Evolutionary conservation across 1,284 basidiomycete genomes (phyloP), one percentile per base, ranked within the genome.

Genomic region (Microbotryum saponariae): DNA sequence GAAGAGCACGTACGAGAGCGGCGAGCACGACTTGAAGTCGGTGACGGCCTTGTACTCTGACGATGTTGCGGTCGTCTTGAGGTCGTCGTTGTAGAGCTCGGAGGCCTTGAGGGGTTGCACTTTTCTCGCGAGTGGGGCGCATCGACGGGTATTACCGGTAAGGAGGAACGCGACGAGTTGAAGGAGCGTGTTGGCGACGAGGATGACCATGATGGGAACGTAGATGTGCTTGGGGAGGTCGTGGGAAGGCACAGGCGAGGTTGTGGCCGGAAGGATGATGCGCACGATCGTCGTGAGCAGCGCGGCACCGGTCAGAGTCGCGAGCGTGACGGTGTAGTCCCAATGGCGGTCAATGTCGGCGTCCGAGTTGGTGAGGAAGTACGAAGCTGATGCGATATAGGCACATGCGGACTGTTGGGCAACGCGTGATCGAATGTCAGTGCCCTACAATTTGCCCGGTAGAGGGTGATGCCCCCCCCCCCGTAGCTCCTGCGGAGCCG

Each of bases 311-410:
- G 84, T 81, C 58, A 89, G 75, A 5, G 75, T 70, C 0, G 83
- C 81, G 6, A 92, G 75, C 72, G 91, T 85, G 20, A 87, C 74
- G 9, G 88, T 80, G 5, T 81, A 83, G 20, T 78, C 74, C 64
- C 82, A 82, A 71, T 92, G 89, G 6, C 75, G 64, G 1, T 75
- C 67, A 5, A 79, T 72, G 37, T 79, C 77, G 59, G 77, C 76
- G 63, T 85, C 82, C 45, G 78, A 45, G 42, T 61, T 65, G 20
- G 51, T 27, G 16, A 56, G 54, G 9, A 56, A 75, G 44, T 90
- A 73, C 14, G 85, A 82, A 50, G 77, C 76, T 25, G 76, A 74
- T 0, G 83, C 76, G 16, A 91, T 67, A 10, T 80, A 61, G 29
- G 86, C 81, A 64, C 84, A 85, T 8, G 76, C 75, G 14, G 81